phyloP scores from a whole-genome alignment of 2,329 filamentous ascomycete species.

The Raffaelea arxii region DNA sequence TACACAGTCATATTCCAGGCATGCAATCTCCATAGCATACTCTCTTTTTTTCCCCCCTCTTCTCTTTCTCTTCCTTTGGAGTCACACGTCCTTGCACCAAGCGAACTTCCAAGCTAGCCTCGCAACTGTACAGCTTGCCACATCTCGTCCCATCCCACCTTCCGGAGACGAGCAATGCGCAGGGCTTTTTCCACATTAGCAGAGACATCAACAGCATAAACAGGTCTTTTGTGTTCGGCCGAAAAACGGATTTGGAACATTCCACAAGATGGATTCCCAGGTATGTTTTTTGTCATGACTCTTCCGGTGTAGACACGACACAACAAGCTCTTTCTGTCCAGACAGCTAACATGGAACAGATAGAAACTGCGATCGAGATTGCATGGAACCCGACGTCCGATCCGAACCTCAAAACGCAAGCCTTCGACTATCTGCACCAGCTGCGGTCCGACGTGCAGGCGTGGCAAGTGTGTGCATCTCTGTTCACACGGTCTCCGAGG shows the following conservation, averaged over 20 bases:
- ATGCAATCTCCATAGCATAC: no score
- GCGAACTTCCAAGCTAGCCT: no score
- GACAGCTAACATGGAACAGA: slow-evolving; percentile 35
- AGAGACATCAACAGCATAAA: no score
- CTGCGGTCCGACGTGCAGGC: slow-evolving; percentile 73
- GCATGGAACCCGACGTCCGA: slow-evolving; percentile 75
- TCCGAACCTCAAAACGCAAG: slow-evolving; percentile 66
- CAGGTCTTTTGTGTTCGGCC: no score
- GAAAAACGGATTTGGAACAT: neutral
- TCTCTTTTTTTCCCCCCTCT: neutral
- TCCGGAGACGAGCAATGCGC: no score
- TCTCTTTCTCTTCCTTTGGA: neutral
- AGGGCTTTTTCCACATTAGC: no score
- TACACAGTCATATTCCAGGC: no score
- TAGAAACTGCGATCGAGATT: slow-evolving; percentile 93
- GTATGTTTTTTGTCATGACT: neutral
- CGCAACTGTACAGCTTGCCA: no score
- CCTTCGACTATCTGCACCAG: slow-evolving; percentile 70
- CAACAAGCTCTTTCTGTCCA: no score
- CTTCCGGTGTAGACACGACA: no score
- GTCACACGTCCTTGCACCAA: no score
- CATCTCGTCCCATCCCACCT: no score
- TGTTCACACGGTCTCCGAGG: slow-evolving; percentile 73
- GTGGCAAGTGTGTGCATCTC: slow-evolving; percentile 79
- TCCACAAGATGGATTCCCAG: neutral